A percentile compares a stretch with the other conserved stretches of the same genome.
phyloP scores from a whole-genome alignment of 805 yeast species.

The Yamadazyma laniorum region DNA sequence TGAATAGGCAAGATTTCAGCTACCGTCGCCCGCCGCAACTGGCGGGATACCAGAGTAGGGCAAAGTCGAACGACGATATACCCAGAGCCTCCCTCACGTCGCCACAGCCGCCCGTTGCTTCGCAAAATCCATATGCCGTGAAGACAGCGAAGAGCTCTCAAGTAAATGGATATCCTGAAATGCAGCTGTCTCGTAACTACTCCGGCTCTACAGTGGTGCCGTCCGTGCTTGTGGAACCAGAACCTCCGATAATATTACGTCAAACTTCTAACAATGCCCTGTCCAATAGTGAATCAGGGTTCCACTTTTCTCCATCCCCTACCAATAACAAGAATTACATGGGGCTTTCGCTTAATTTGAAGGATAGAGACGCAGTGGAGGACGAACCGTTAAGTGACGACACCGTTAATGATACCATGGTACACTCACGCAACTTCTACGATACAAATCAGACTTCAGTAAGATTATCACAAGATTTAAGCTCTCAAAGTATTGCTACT shows the following conservation, averaged over 20 bases:
- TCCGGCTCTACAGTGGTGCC: conserved; percentile 15
- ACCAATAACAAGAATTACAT: conserved; percentile 20
- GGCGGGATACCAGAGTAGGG: neutral
- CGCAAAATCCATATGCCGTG: neutral
- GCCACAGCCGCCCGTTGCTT: neutral
- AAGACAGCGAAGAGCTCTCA: neutral
- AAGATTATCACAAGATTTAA: conserved; percentile 6
- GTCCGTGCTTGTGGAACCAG: conserved; percentile 5
- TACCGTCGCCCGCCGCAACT: neutral
- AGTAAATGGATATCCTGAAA: neutral
- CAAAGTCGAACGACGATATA: neutral
- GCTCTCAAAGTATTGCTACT: conserved; percentile 12
- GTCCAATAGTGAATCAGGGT: conserved; percentile 7
- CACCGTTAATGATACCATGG: conserved; percentile 4
- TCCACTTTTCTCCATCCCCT: conserved; percentile 18
- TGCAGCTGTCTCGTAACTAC: conserved; percentile 7
- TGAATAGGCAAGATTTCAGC: neutral
- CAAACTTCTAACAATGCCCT: conserved; percentile 7
- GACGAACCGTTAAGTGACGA: conserved; percentile 6
- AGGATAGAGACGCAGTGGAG: conserved; percentile 1
- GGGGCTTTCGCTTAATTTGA: conserved; percentile 21
- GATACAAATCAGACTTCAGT: conserved; percentile 14
- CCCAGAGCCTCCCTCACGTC: neutral
- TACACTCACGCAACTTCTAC: conserved; percentile 1
- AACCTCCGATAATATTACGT: conserved; percentile 7